Evolutionary conservation across 768 basidiomycete species (phyloP), one percentile per base, ranked within the genome.

Genomic region (Sarcodon aspratus): DNA sequence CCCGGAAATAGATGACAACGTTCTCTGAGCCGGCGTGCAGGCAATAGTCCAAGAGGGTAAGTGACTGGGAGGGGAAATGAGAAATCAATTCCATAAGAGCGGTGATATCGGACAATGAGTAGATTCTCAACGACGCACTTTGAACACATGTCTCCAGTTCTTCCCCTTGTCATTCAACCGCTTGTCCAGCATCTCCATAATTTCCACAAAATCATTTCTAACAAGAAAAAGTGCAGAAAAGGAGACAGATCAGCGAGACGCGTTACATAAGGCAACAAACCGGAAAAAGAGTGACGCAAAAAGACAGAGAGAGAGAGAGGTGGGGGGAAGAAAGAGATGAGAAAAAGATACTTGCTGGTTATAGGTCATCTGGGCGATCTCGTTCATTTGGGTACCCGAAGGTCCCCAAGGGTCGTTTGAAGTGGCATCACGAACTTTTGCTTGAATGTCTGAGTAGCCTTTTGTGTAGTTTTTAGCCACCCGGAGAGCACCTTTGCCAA

Each of bases 111-210:
- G 21, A 32, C 33, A 48, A 5, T 35, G 32, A n/a, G 32, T 35
- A 36, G 1, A 33, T 36, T 13, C 33, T 27, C 34, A 42, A 43
- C 11, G 38, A 33, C 73, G 51, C 49, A 83, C 91, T 76, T 98
- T 98, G 79, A 96, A 98, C 50, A 98, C 95, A 72, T 99, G 96
- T 47, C 95, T 78, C 96, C 96, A 99, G 59, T 98, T 97, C 79
- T 98, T 98, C 35, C 96, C 96, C 73, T 96, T 98, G 71, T 99
- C 96, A 57, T 93, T 93, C 53, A 99, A 70, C 46, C 96, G 82
- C 68, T 99, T 98, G 68, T 98, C 96, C 45, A 99, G 75, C 91
- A 97, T 96, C 72, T 99, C 96, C 92, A 99, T 97, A 60, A 99
- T 90, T 69, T 99, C 96, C 10, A 98, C 92, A 63, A 99, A 99